Evolutionary conservation across 2,329 filamentous ascomycete species (phyloP).

Genomic region (Colletotrichum limetticola): DNA sequence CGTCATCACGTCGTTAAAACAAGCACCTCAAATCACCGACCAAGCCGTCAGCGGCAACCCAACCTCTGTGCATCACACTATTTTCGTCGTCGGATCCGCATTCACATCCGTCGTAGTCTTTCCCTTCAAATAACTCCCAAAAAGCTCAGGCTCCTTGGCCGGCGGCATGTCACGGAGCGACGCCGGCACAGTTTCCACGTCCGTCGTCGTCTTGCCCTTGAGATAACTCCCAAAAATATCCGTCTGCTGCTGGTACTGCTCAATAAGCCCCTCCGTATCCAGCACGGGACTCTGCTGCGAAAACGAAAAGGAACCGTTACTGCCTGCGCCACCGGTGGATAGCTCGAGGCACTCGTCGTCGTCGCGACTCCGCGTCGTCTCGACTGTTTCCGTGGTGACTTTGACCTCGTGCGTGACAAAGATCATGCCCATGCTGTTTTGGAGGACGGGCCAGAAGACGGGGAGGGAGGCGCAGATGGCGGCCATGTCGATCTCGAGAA

Average conservation of each 20-base stretch:
- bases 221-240: not conserved
- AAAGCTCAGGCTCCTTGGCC: not conserved
- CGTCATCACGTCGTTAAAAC: not conserved
- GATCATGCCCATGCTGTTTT: conserved; percentile 43
- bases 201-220: not conserved
- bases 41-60: not conserved
- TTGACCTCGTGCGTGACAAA: conserved; percentile 49
- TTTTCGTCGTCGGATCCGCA: not conserved
- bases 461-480: conserved; percentile 30
- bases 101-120: conserved; percentile 13
- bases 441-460: conserved; percentile 38
- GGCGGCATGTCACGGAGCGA: not conserved
- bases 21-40: not conserved
- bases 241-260: not conserved
- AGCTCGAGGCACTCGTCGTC: conserved; percentile 20
- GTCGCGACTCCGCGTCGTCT: not conserved
- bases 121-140: conserved; percentile 16
- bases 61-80: not conserved
- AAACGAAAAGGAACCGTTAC: not conserved
- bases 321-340: not conserved
- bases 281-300: not conserved
- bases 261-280: not conserved
- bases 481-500: conserved; percentile 45
- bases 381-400: conserved; percentile 26
- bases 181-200: not conserved